Evolutionary conservation across 1,284 basidiomycete species (phyloP).

Genomic region (Marasmius sp.): DNA sequence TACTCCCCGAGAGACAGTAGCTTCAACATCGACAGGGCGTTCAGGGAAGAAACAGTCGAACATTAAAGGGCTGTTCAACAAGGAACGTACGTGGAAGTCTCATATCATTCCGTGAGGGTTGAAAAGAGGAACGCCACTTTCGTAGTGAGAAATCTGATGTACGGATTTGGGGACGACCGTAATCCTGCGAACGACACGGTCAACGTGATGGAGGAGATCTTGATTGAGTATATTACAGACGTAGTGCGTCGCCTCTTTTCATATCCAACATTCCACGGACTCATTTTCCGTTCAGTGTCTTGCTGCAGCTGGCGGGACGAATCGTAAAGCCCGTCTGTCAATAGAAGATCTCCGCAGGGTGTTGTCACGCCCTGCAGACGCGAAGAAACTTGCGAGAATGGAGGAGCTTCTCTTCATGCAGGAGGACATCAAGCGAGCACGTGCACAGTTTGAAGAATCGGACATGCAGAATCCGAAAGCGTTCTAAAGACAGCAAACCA

Average conservation of each 20-base stretch:
- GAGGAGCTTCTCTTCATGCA: conserved; percentile 90
- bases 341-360: conserved; percentile 80
- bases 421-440: conserved; percentile 88
- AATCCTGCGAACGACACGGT: conserved; percentile 86
- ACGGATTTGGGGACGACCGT: conserved; percentile 91
- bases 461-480: conserved; percentile 56
- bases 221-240: conserved; percentile 89
- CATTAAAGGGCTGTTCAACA: conserved; percentile 70
- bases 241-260: conserved; percentile 54
- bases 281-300: conserved; percentile 53
- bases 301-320: conserved; percentile 59
- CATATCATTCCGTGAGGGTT: conserved; percentile 1
- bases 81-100: conserved; percentile 61
- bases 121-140: conserved; percentile 7
- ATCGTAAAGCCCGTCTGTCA: conserved; percentile 69
- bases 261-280: conserved; percentile 12
- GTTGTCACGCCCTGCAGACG: conserved; percentile 74
- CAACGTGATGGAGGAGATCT: conserved; percentile 91
- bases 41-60: conserved; percentile 59
- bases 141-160: conserved; percentile 86
- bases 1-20: conserved; percentile 45
- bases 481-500: conserved; percentile 26
- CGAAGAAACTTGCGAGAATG: conserved; percentile 85
- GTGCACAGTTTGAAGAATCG: conserved; percentile 72
- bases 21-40: conserved; percentile 39